Percentiles rank a stretch among this genome's conserved stretches.
These are phyloP conservation scores for Leucocoprinus sp. DNA, from an alignment of 768 basidiomycete species.

Conservation along the genomic window DNA sequence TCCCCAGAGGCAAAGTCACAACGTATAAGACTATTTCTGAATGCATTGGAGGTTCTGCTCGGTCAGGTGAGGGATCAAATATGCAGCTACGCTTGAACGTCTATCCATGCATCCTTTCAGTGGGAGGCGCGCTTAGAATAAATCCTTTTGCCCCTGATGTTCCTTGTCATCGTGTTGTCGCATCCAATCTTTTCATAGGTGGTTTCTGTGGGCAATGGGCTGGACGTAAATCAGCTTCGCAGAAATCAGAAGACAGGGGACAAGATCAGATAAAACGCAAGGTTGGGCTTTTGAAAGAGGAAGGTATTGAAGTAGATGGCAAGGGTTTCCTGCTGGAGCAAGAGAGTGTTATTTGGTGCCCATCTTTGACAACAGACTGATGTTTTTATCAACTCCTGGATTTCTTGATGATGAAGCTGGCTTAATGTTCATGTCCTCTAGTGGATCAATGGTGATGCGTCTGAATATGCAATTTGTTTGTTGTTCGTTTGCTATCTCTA, in stretches of 20 bases:
- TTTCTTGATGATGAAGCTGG: too few relatives aligned
- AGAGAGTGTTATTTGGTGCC: slow-evolving; percentile 19
- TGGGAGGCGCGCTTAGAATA: slow-evolving; percentile 53
- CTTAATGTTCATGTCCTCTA: too few relatives aligned
- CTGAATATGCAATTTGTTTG: too few relatives aligned
- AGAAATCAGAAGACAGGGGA: neutral
- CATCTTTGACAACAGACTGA: too few relatives aligned
- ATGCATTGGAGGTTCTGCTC: slow-evolving; percentile 52
- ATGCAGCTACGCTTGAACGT: neutral
- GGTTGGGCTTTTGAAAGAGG: slow-evolving; percentile 37
- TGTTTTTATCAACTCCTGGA: too few relatives aligned
- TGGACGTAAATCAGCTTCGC: slow-evolving; percentile 10
- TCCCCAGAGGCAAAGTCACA: slow-evolving; percentile 44
- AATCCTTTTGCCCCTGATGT: slow-evolving; percentile 64
- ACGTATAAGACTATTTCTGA: slow-evolving; percentile 49
- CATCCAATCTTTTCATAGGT: slow-evolving; percentile 50
- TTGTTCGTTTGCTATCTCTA: too few relatives aligned
- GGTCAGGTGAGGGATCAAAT: slow-evolving; percentile 41
- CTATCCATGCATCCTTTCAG: slow-evolving; percentile 20
- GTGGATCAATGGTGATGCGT: too few relatives aligned
- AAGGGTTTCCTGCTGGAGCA: slow-evolving; percentile 31
- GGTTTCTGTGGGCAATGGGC: slow-evolving; percentile 62
- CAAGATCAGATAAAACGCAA: slow-evolving; percentile 25
- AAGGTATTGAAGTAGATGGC: slow-evolving; percentile 43
- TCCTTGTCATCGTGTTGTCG: slow-evolving; percentile 66